Conservation (phyloP, 257 asterid species). For the Agastache rugosa region DNA sequence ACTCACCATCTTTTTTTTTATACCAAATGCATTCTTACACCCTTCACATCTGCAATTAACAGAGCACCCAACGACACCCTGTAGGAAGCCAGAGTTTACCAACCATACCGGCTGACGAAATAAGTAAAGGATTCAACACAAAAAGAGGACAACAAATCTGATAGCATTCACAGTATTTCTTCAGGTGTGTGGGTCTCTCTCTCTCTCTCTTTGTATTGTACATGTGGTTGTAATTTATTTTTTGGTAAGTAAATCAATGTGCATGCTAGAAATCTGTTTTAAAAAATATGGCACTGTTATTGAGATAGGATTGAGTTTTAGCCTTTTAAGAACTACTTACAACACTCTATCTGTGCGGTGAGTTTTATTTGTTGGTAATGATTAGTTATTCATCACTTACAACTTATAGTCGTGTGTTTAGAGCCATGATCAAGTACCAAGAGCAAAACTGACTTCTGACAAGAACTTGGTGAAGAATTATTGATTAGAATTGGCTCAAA, state of each 20-base stretch:
- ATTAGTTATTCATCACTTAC: background rate
- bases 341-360: background rate
- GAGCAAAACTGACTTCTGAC: background rate
- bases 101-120: too few relatives aligned
- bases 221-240: too few relatives aligned
- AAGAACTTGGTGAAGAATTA: background rate
- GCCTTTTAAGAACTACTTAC: background rate
- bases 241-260: background rate
- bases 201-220: too few relatives aligned
- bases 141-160: too few relatives aligned
- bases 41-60: conserved; percentile 98
- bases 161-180: too few relatives aligned
- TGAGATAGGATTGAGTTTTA: background rate
- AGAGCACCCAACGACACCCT: too few relatives aligned
- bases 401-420: background rate
- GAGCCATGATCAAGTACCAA: background rate
- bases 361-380: background rate
- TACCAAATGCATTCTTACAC: conserved; percentile 88
- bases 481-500: background rate
- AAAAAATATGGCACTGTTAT: background rate
- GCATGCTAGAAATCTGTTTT: background rate
- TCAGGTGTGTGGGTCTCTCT: too few relatives aligned
- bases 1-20: conserved; percentile 89
- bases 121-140: too few relatives aligned
- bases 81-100: too few relatives aligned